phyloP scores from a whole-genome alignment of 495 filamentous ascomycete genomes.

The Neurospora pannonica region DNA sequence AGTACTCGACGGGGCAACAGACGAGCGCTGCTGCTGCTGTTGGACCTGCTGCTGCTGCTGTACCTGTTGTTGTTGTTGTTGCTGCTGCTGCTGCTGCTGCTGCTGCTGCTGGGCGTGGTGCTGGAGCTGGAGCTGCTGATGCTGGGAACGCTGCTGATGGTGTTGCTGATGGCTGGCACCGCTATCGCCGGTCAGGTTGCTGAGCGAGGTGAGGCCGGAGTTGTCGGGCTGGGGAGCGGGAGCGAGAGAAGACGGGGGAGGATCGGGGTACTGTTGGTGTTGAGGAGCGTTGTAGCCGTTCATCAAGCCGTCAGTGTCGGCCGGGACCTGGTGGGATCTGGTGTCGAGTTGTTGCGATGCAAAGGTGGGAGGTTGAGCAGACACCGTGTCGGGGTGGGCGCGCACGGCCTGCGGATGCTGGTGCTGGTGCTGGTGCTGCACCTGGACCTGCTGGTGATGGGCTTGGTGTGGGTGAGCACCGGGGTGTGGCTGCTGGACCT shows the following conservation, averaged over 20 bases:
- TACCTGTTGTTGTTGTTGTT: slow-evolving; percentile 7
- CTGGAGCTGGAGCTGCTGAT: slow-evolving; percentile 8
- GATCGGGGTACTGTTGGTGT: slow-evolving; percentile 23
- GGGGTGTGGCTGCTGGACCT: slow-evolving; percentile 5
- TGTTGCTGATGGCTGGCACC: slow-evolving; percentile 6
- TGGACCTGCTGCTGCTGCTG: slow-evolving; percentile 16
- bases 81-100: slow-evolving; percentile 10
- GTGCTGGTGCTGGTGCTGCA: not conserved
- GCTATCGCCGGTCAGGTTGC: slow-evolving; percentile 14
- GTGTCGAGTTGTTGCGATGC: slow-evolving; percentile 24
- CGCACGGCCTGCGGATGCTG: slow-evolving; percentile 22
- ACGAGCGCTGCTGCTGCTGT: slow-evolving; percentile 17
- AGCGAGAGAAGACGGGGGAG: slow-evolving; percentile 14
- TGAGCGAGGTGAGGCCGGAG: slow-evolving; percentile 15
- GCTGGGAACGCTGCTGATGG: slow-evolving; percentile 12
- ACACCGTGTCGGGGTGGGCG: slow-evolving; percentile 22
- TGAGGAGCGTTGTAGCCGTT: slow-evolving; percentile 20
- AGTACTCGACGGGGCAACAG: slow-evolving; percentile 12
- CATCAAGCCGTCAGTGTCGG: slow-evolving; percentile 22
- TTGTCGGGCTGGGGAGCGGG: slow-evolving; percentile 16
- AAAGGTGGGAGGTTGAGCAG: slow-evolving; percentile 13
- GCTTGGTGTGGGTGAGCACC: slow-evolving; percentile 1
- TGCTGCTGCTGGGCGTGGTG: slow-evolving; percentile 8
- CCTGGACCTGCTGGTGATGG: not conserved
- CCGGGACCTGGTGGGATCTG: slow-evolving; percentile 20